Evolutionary conservation across 345 rosid species (phyloP).

Genomic region (Raphanus sativus): DNA sequence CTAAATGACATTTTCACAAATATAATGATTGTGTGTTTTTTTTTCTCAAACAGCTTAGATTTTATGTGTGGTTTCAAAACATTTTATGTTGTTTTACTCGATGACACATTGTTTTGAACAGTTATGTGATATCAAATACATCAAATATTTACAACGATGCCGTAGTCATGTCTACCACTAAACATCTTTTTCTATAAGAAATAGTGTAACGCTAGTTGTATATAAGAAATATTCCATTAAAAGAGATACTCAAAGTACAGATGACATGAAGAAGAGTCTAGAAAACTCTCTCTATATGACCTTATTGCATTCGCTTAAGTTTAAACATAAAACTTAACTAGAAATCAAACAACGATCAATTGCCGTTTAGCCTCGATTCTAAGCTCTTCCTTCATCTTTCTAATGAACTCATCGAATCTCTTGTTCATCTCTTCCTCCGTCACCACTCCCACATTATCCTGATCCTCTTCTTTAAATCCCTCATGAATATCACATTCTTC

Average conservation of each 20-base stretch:
- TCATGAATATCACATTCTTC: constrained; percentile 20
- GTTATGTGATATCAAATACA: not conserved
- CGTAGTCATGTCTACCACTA: not conserved
- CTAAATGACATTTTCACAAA: not conserved
- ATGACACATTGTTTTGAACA: not conserved
- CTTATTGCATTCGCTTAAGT: not conserved
- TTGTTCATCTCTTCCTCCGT: constrained; percentile 73
- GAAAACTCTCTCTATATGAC: constrained; percentile 16
- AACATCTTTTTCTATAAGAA: not conserved
- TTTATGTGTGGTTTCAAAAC: not conserved
- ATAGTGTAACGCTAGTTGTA: not conserved
- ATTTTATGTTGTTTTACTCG: not conserved
- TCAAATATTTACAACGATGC: not conserved
- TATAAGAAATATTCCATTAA: not conserved
- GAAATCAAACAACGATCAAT: constrained; percentile 47
- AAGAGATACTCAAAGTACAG: not conserved
- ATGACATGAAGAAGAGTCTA: not conserved
- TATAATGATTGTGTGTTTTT: not conserved
- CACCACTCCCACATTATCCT: constrained; percentile 41
- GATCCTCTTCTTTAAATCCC: constrained; percentile 18
- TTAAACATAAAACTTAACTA: constrained; percentile 9
- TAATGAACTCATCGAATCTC: constrained; percentile 86
- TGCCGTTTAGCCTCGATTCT: constrained; percentile 64
- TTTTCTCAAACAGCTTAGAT: not conserved
- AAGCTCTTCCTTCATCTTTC: constrained; percentile 75